Percentiles rank a stretch among this genome's conserved stretches.
These are phyloP conservation scores for Aureobasidium musti DNA, from an alignment of 2,329 filamentous ascomycete genomes.

Conservation along the genomic window DNA sequence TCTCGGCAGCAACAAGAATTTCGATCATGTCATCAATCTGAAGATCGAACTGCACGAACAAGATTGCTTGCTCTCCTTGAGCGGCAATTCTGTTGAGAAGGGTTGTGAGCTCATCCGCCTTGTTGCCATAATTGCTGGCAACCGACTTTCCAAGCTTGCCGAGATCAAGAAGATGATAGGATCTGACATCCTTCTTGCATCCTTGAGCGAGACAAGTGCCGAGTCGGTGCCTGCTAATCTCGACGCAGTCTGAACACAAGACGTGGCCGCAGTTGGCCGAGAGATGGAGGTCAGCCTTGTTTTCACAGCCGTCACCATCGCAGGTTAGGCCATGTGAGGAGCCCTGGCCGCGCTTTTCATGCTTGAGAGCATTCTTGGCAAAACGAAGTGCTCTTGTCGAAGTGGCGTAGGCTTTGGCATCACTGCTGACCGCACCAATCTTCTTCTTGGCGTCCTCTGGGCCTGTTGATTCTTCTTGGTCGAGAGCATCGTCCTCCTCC, in stretches of 20 bases:
- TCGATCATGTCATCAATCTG: slow-evolving; percentile 46
- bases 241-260: slow-evolving; percentile 41
- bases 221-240: slow-evolving; percentile 34
- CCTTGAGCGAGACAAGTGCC: slow-evolving; percentile 45
- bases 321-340: neutral
- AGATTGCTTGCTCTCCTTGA: slow-evolving; percentile 53
- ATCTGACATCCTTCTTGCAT: slow-evolving; percentile 46
- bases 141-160: slow-evolving; percentile 41
- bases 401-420: neutral
- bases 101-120: slow-evolving; percentile 51
- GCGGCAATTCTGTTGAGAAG: slow-evolving; percentile 47
- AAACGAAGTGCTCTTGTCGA: neutral
- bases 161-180: slow-evolving; percentile 47
- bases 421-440: too few relatives aligned
- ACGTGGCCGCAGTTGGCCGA: slow-evolving; percentile 10
- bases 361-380: neutral
- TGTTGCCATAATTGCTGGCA: slow-evolving; percentile 46
- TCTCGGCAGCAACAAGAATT: slow-evolving; percentile 41
- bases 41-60: slow-evolving; percentile 58
- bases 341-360: neutral
- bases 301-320: too few relatives aligned
- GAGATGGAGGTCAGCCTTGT: neutral
- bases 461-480: neutral
- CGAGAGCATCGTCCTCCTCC: too few relatives aligned
- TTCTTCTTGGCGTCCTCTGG: too few relatives aligned